A percentile compares a stretch with the other conserved stretches of the same genome.
These are phyloP conservation scores for Kuraishia floccosa DNA, from an alignment of 805 yeast genomes.

Conservation along the genomic window DNA sequence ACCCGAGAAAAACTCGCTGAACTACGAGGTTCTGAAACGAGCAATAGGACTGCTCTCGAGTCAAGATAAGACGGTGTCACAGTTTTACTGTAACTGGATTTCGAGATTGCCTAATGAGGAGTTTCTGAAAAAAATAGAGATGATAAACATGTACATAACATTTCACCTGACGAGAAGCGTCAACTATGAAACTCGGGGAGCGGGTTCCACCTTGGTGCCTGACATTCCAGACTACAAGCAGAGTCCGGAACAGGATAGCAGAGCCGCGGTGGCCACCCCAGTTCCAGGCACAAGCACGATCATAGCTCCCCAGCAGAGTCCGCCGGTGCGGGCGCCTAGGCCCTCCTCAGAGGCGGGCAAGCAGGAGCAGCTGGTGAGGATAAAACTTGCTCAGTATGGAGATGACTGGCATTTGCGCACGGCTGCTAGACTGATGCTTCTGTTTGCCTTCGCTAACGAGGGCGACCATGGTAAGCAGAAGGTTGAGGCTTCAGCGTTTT, in stretches of 20 bases:
- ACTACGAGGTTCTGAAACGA: slow-evolving; percentile 64
- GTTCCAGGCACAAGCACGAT: slow-evolving; percentile 10
- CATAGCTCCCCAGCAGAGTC: too few species aligned
- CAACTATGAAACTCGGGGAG: slow-evolving; percentile 17
- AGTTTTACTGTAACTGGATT: slow-evolving; percentile 42
- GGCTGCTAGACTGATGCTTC: slow-evolving; percentile 47
- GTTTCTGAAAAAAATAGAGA: slow-evolving; percentile 46
- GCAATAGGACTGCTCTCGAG: slow-evolving; percentile 58
- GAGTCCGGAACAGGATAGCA: slow-evolving; percentile 10
- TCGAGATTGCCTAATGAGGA: slow-evolving; percentile 27
- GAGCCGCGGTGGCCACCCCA: slow-evolving; percentile 12
- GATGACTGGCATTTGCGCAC: slow-evolving; percentile 74
- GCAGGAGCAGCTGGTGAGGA: slow-evolving; percentile 17
- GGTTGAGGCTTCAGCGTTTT: slow-evolving; percentile 37
- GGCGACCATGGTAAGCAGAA: slow-evolving; percentile 16
- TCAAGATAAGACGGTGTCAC: slow-evolving; percentile 24
- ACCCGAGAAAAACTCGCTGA: slow-evolving; percentile 39
- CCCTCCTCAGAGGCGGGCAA: slow-evolving; percentile 2
- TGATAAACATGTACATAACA: slow-evolving; percentile 66
- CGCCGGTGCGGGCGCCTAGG: too few species aligned
- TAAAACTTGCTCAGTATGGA: slow-evolving; percentile 51
- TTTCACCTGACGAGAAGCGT: slow-evolving; percentile 55
- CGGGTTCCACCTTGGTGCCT: slow-evolving; percentile 3
- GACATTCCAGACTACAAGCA: slow-evolving; percentile 20
- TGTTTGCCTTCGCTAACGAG: slow-evolving; percentile 38